These are phyloP conservation scores for Paramecium sonneborni DNA, from an alignment of 73 alveolate species.

Conservation along the genomic window DNA sequence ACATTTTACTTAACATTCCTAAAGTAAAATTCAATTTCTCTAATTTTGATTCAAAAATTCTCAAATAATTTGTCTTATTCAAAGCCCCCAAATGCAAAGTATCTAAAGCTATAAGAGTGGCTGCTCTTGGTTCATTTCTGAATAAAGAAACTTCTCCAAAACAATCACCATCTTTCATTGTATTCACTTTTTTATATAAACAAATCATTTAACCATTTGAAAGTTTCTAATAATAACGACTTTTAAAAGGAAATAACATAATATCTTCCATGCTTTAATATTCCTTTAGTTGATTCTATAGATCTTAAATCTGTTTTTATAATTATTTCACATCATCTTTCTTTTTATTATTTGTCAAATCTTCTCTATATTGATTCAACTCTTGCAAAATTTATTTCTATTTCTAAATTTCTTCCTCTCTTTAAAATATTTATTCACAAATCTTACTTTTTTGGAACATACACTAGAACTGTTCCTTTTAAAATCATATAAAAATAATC, in stretches of 20 bases:
- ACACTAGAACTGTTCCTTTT: not conserved
- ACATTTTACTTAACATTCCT: not conserved
- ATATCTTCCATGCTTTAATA: not conserved
- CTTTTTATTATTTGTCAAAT: not conserved
- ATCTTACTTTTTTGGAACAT: conserved; percentile 11
- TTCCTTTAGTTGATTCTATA: not conserved
- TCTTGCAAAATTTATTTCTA: not conserved
- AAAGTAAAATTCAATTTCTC: conserved; percentile 39
- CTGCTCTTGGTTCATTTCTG: conserved; percentile 80
- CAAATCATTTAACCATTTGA: not conserved
- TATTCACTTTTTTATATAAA: not conserved
- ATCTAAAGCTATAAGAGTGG: conserved; percentile 69
- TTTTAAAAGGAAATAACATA: not conserved
- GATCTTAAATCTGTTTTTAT: not conserved
- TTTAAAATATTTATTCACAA: not conserved
- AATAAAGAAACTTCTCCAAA: conserved; percentile 81
- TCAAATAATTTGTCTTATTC: not conserved
- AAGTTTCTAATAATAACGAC: not conserved
- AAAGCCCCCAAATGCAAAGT: not conserved
- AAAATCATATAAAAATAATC: conserved; percentile 25
- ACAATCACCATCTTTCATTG: conserved; percentile 71
- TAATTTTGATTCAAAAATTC: not conserved
- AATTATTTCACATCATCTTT: not conserved
- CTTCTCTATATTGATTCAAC: not conserved
- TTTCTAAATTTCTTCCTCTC: not conserved